Conservation (phyloP, 768 basidiomycete genomes). For the Xerocomus potaroensis region DNA sequence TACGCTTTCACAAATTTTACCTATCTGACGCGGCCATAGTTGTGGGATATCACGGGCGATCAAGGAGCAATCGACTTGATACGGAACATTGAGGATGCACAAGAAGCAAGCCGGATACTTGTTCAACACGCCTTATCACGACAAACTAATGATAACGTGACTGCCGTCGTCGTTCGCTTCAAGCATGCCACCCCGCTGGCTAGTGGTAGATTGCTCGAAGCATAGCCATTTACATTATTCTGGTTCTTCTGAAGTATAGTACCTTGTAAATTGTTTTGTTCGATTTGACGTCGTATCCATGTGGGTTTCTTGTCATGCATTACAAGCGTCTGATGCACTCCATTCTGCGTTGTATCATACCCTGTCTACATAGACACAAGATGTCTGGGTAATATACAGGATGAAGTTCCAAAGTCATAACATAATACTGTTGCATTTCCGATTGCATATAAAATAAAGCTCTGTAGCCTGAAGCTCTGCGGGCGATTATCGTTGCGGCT, state of each 20-base stretch:
- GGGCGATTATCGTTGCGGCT: no score
- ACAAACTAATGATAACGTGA: constrained; percentile 95
- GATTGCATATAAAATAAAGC: no score
- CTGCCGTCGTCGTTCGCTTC: constrained; percentile 85
- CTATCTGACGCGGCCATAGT: constrained; percentile 40
- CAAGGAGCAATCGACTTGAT: constrained; percentile 88
- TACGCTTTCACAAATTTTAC: constrained; percentile 11
- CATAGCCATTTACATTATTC: neutral
- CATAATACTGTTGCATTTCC: no score
- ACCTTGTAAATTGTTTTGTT: constrained; percentile 1
- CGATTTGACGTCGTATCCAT: constrained; percentile 1
- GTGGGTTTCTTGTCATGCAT: no score
- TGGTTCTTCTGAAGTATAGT: constrained; percentile 1
- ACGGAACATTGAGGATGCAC: constrained; percentile 67
- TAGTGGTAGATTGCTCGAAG: constrained; percentile 8
- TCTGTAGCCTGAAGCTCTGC: no score
- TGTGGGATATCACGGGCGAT: constrained; percentile 95
- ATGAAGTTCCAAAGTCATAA: no score
- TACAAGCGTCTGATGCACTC: no score
- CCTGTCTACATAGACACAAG: no score
- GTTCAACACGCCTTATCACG: constrained; percentile 81
- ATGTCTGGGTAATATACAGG: no score
- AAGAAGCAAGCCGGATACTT: constrained; percentile 72
- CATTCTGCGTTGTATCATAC: no score
- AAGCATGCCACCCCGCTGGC: constrained; percentile 32